phyloP scores from a whole-genome alignment of 1,284 basidiomycete genomes.

The Amylostereum chailletii region DNA sequence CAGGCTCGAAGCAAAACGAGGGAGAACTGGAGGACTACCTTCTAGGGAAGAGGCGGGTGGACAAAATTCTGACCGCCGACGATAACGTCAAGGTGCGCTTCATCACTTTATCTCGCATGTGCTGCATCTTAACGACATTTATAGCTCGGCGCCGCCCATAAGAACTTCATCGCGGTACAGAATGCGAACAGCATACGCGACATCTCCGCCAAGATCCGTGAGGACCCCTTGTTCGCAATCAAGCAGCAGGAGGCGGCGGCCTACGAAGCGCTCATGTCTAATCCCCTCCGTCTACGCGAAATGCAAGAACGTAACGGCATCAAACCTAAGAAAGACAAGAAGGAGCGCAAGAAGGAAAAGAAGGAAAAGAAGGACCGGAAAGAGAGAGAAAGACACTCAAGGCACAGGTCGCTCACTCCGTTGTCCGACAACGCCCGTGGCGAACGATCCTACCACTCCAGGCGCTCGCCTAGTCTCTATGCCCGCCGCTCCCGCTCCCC shows the following conservation, averaged over 20 bases:
- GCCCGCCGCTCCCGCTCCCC: neutral
- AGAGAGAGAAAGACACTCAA: conserved; percentile 19
- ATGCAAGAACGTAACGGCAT: conserved; percentile 71
- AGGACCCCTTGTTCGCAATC: conserved; percentile 93
- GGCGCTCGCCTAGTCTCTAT: neutral
- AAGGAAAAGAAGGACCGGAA: conserved; percentile 52
- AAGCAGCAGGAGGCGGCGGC: conserved; percentile 96
- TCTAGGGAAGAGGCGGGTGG: conserved; percentile 96
- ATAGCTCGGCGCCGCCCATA: conserved; percentile 77
- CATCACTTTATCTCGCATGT: neutral
- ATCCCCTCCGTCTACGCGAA: conserved; percentile 82
- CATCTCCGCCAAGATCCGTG: conserved; percentile 87
- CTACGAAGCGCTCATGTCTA: conserved; percentile 83
- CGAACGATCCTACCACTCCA: conserved; percentile 6
- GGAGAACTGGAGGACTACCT: conserved; percentile 96
- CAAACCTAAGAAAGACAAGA: conserved; percentile 70
- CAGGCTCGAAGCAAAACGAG: conserved; percentile 72
- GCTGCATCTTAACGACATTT: conserved; percentile 20
- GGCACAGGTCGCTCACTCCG: conserved; percentile 40
- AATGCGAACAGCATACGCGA: conserved; percentile 91
- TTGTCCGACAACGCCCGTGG: conserved; percentile 5
- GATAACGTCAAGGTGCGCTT: conserved; percentile 75
- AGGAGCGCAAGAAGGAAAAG: conserved; percentile 65
- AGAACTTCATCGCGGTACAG: conserved; percentile 87
- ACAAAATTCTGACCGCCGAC: conserved; percentile 88